phyloP scores from a whole-genome alignment of 2,329 filamentous ascomycete species.

The Xylariaceae sp. region DNA sequence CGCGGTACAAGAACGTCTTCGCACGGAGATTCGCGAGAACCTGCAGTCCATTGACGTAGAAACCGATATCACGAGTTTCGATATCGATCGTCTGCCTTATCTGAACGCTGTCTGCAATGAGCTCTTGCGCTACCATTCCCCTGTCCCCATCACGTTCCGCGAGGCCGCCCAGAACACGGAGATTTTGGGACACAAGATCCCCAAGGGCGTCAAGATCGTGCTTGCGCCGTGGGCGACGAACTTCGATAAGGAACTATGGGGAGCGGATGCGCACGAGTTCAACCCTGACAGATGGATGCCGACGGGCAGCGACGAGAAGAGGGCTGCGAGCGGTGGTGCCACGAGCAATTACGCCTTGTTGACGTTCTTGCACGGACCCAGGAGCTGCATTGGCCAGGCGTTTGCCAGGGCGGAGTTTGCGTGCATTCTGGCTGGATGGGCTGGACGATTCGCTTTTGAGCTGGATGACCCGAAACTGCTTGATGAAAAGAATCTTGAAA shows the following conservation, averaged over 20 bases:
- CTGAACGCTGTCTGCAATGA: slow-evolving; percentile 42
- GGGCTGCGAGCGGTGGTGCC: slow-evolving; percentile 62
- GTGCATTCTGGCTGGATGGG: slow-evolving; percentile 69
- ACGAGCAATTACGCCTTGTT: slow-evolving; percentile 70
- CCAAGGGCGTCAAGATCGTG: slow-evolving; percentile 60
- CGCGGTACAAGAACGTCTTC: slow-evolving; percentile 35
- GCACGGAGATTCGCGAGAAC: slow-evolving; percentile 36
- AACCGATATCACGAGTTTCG: slow-evolving; percentile 29
- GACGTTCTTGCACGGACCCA: slow-evolving; percentile 81
- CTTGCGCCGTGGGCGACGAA: slow-evolving; percentile 65
- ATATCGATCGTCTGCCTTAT: slow-evolving; percentile 38
- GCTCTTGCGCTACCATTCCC: slow-evolving; percentile 38
- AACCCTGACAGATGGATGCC: slow-evolving; percentile 71
- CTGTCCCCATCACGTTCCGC: slow-evolving; percentile 54
- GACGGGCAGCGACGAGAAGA: slow-evolving; percentile 34
- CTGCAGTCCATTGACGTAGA: slow-evolving; percentile 34
- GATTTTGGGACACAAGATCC: slow-evolving; percentile 54
- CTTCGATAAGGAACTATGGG: slow-evolving; percentile 65
- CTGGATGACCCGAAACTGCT: slow-evolving; percentile 53
- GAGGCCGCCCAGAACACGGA: slow-evolving; percentile 50
- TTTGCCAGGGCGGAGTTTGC: slow-evolving; percentile 85
- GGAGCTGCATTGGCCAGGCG: slow-evolving; percentile 75
- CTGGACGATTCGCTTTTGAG: slow-evolving; percentile 67
- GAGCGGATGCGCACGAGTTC: slow-evolving; percentile 67
- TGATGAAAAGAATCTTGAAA: slow-evolving; percentile 60